phyloP scores from a whole-genome alignment of 2,329 filamentous ascomycete genomes.

The Paracamarosporium sp. region DNA sequence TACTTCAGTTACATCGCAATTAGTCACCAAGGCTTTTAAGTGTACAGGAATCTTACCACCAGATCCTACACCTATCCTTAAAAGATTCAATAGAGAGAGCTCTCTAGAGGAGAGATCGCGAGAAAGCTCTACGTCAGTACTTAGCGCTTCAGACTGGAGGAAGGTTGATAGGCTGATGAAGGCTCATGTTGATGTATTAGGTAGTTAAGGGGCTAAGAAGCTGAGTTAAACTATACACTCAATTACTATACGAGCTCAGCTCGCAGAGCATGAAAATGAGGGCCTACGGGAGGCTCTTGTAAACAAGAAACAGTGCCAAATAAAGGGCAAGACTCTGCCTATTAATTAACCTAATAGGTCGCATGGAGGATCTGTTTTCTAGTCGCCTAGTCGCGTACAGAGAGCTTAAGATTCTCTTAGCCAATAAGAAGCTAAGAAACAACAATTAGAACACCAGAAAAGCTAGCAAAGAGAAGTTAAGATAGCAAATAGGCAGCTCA shows the following conservation, averaged over 20 bases:
- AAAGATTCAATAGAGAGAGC: background rate
- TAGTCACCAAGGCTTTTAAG: background rate
- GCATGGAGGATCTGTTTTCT: background rate
- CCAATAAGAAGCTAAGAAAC: no score
- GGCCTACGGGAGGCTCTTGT: background rate
- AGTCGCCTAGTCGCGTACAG: no score
- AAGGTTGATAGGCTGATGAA: background rate
- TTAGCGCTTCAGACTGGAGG: background rate
- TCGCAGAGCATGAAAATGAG: background rate
- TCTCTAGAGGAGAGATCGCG: background rate
- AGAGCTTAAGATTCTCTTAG: no score
- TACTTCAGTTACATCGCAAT: background rate
- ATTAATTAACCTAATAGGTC: background rate
- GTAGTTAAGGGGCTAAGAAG: background rate
- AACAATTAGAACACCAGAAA: no score
- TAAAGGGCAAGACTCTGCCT: background rate
- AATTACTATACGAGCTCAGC: background rate
- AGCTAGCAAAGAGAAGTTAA: no score
- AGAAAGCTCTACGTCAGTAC: background rate
- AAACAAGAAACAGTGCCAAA: background rate
- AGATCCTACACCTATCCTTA: background rate
- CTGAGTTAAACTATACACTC: constrained; percentile 1
- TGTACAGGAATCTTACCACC: background rate
- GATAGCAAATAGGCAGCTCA: no score
- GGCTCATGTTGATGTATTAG: no score